Evolutionary conservation across 2,329 filamentous ascomycete species (phyloP), one percentile per base, ranked within the genome.

Genomic region (Camillea tinctor): DNA sequence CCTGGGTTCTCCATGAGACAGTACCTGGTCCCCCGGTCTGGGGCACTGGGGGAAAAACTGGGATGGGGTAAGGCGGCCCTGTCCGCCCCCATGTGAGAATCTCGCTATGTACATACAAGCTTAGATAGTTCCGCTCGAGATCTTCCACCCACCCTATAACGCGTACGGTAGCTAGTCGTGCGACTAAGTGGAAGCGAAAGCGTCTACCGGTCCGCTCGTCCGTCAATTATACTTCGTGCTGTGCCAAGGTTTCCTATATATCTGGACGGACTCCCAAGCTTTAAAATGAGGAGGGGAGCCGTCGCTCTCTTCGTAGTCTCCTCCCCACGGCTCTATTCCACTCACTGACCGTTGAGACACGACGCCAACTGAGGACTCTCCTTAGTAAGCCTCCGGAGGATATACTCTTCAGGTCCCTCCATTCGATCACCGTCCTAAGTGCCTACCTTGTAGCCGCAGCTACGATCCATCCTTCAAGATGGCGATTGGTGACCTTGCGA

Each of bases 131-230:
- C 57, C 57, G 62, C 64, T 66, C 64, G 56, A 71, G 67, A 71
- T 69, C 61, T 68, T 60, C 64, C 51, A 60, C 54, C 57, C 54
- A 52, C 50, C 52, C 55, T 53, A 51, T 50, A 49, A 50, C 17
- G 52, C 6, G 55, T 57, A 44, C 36, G 44, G 60, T 52, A 54
- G 62, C 62, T 57, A 58, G 57, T 40, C 52, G 66, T 63, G 55
- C 59, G 57, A 61, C 59, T 60, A 50, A 52, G 62, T 49, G 60
- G 60, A 63, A 53, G 55, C 58, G 58, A 64, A n/a, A 64, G 59
- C 50, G 26, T 63, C 64, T 66, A 62, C 66, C 70, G 70, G 68
- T 71, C 70, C 70, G 70, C 60, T 70, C 60, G 70, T 62, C 70
- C 70, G 70, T 54, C 57, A 3, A 55, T 57, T 53, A 59, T 55